Evolutionary conservation across 1,284 basidiomycete species (phyloP).

Genomic region (Coriolopsis trogii): DNA sequence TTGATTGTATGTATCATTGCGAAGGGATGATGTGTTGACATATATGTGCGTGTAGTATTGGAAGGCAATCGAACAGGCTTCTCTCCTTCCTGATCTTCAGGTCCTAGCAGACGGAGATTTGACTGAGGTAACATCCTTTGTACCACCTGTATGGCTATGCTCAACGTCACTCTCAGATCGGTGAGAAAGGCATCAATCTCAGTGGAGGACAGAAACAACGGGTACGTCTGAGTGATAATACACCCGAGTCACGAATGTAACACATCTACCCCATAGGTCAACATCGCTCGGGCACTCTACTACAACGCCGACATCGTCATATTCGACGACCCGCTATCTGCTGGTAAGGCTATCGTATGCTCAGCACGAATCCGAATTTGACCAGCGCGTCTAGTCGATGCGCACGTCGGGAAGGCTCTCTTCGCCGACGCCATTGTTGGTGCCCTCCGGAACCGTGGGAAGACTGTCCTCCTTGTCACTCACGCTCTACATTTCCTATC

Average conservation of each 20-base stretch:
- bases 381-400: conserved; percentile 53
- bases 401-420: conserved; percentile 70
- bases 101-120: conserved; percentile 75
- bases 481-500: conserved; percentile 77
- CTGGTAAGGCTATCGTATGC: conserved; percentile 48
- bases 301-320: conserved; percentile 70
- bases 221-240: too few relatives aligned
- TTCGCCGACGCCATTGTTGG: conserved; percentile 70
- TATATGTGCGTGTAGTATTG: conserved; percentile 52
- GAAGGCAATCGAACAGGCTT: conserved; percentile 63
- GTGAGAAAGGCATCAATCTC: conserved; percentile 65
- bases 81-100: conserved; percentile 69
- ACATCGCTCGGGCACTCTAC: conserved; percentile 77
- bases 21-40: background rate
- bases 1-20: too few relatives aligned
- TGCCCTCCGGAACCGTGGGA: conserved; percentile 54
- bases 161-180: conserved; percentile 46
- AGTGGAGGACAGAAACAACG: conserved; percentile 67
- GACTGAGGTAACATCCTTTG: conserved; percentile 59
- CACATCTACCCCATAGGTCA: too few relatives aligned
- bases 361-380: too few relatives aligned
- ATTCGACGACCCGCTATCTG: conserved; percentile 78
- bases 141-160: background rate
- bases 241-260: too few relatives aligned
- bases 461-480: conserved; percentile 72